Conservation (phyloP, 257 asterid genomes). For the Petrea volubilis region DNA sequence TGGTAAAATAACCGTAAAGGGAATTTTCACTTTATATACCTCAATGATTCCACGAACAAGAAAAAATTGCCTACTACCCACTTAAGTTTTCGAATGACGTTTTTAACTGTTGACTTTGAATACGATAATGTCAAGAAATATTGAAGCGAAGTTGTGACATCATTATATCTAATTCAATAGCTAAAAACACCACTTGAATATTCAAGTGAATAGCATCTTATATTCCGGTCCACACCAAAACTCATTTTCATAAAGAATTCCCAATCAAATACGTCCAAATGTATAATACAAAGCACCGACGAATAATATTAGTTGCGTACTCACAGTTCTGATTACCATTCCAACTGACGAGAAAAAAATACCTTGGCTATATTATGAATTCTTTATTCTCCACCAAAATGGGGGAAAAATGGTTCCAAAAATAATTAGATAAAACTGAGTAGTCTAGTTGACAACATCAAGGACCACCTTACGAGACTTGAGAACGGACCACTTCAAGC, state of each 20-base stretch:
- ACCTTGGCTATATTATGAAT: background rate
- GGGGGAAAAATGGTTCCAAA: background rate
- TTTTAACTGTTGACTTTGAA: too few species aligned
- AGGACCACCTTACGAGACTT: constrained; percentile 65
- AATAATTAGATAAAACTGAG: background rate
- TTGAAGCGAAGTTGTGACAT: too few species aligned
- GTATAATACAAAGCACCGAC: background rate
- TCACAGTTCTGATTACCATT: background rate
- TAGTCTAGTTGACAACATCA: constrained; percentile 52
- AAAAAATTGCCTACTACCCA: too few species aligned
- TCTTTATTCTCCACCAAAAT: background rate
- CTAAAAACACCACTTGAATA: too few species aligned
- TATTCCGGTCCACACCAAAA: too few species aligned
- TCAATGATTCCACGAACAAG: too few species aligned
- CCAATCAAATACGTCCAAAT: background rate
- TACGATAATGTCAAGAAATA: too few species aligned
- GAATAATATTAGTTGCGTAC: background rate
- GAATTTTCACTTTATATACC: too few species aligned
- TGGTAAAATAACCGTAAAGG: too few species aligned
- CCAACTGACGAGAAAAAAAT: background rate
- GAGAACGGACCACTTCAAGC: constrained; percentile 58
- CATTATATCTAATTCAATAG: too few species aligned
- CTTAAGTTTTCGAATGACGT: too few species aligned
- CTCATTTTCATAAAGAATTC: background rate
- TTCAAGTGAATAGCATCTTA: too few species aligned